These are phyloP conservation scores for Escallonia herrerae DNA, from an alignment of 129 eudicot genomes.

Conservation along the genomic window DNA sequence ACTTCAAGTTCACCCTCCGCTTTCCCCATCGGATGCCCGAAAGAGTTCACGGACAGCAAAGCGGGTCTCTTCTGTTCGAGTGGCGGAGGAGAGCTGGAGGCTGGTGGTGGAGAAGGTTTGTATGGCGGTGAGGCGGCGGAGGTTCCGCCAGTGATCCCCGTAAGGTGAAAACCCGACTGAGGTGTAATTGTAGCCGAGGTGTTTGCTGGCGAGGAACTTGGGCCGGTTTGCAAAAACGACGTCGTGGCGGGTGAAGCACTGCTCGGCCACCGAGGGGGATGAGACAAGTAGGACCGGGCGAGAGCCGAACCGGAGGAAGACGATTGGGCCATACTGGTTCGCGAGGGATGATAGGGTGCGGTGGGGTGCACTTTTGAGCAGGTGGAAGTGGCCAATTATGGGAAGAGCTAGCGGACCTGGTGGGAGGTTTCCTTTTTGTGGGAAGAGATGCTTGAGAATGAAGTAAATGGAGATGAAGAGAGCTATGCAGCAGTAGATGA, in stretches of 20 bases:
- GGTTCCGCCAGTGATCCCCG: no score
- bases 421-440: no score
- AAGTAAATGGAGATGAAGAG: no score
- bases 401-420: no score
- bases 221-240: conserved; percentile 15
- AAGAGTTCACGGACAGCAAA: not conserved
- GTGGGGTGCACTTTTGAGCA: no score
- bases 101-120: not conserved
- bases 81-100: not conserved
- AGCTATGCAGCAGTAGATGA: no score
- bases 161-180: no score
- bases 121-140: no score
- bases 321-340: conserved; percentile 6
- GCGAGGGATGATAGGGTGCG: no score
- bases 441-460: no score
- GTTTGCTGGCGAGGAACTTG: not conserved
- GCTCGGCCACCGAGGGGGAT: conserved; percentile 7
- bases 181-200: no score
- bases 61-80: conserved; percentile 1
- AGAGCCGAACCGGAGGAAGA: conserved; percentile 10
- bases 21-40: not conserved
- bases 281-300: not conserved
- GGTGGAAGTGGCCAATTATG: no score
- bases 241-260: conserved; percentile 17
- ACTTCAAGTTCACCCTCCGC: conserved; percentile 1